phyloP scores from a whole-genome alignment of 1,284 basidiomycete genomes.

The Microbotryum violaceum region DNA sequence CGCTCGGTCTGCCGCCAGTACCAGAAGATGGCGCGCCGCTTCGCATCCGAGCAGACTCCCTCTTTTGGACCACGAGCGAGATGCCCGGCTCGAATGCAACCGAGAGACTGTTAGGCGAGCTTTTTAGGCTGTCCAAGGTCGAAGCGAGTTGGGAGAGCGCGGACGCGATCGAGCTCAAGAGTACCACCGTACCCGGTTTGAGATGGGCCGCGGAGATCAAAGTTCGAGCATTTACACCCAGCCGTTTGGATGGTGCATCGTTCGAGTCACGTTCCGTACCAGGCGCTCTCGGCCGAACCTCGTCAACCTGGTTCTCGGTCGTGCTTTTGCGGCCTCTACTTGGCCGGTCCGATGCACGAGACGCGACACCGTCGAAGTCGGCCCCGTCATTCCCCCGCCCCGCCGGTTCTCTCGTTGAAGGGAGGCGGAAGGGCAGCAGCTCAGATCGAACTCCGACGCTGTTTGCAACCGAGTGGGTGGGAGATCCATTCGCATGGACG shows the following conservation, averaged over 20 bases:
- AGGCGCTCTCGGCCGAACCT: not conserved
- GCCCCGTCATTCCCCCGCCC: not conserved
- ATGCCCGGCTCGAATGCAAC: constrained; percentile 1
- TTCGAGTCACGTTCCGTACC: not conserved
- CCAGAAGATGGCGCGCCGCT: not conserved
- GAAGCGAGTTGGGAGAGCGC: constrained; percentile 4
- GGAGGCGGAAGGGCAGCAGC: not conserved
- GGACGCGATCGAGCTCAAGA: constrained; percentile 9
- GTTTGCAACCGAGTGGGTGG: not conserved
- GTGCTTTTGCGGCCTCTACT: constrained; percentile 7
- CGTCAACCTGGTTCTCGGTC: constrained; percentile 1
- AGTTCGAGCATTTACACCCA: constrained; percentile 1
- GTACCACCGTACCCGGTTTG: not conserved
- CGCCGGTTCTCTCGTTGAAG: not conserved
- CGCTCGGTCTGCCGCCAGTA: constrained; percentile 6
- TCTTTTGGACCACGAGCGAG: constrained; percentile 1
- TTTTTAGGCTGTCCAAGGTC: not conserved
- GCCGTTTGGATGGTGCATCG: not conserved
- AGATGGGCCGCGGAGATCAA: constrained; percentile 11
- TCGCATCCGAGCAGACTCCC: not conserved
- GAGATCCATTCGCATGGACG: not conserved
- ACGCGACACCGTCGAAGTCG: not conserved
- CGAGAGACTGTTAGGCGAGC: not conserved
- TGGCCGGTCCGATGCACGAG: not conserved
- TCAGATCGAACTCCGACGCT: constrained; percentile 17